A percentile compares a stretch with the other conserved stretches of the same genome.
phyloP scores from a whole-genome alignment of 179 eudicot species.

The Beta lomatogona region DNA sequence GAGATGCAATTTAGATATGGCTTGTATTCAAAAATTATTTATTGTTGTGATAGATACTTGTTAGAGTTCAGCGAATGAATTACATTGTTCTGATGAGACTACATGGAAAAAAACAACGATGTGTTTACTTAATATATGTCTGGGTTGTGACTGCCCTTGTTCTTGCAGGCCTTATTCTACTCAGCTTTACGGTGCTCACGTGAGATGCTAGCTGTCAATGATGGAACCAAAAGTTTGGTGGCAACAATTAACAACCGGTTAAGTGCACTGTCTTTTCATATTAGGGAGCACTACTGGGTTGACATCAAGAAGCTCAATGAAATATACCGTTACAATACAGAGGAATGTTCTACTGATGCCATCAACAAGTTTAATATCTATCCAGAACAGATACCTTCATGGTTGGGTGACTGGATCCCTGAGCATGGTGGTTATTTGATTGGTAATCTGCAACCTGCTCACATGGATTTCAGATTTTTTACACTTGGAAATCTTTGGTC shows the following conservation, averaged over 20 bases:
- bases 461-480: constrained; percentile 48
- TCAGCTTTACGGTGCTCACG: constrained; percentile 47
- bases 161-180: constrained; percentile 45
- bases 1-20: neutral
- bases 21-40: neutral
- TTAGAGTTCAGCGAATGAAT: neutral
- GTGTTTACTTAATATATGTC: neutral
- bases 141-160: constrained; percentile 7
- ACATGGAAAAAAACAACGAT: neutral
- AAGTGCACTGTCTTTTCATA: constrained; percentile 46
- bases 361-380: constrained; percentile 48
- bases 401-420: constrained; percentile 49
- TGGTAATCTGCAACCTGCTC: constrained; percentile 51
- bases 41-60: neutral
- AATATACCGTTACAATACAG: constrained; percentile 50
- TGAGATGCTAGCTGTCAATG: constrained; percentile 42
- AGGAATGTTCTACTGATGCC: constrained; percentile 50
- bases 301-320: constrained; percentile 50
- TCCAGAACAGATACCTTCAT: constrained; percentile 50
- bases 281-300: constrained; percentile 47
- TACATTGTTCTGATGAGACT: neutral
- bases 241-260: constrained; percentile 40
- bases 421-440: constrained; percentile 43
- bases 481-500: constrained; percentile 48
- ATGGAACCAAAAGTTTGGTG: constrained; percentile 36